phyloP scores from a whole-genome alignment of 257 asterid species.

The Linaria vulgaris region DNA sequence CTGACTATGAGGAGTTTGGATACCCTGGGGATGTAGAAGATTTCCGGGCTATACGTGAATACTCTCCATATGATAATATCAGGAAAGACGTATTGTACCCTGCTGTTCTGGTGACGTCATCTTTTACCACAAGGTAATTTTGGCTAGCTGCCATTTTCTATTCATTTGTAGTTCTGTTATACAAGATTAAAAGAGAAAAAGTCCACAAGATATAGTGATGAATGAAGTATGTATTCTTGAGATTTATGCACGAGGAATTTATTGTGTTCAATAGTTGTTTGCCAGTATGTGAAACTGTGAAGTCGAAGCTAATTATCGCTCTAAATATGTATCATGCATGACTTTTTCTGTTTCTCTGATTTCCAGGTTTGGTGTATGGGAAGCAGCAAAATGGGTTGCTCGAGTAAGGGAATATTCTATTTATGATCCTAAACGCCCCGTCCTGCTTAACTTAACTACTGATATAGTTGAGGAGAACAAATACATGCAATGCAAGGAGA shows the following conservation, averaged over 20 bases:
- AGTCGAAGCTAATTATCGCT: neutral
- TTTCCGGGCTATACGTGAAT: conserved; percentile 78
- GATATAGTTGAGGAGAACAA: conserved; percentile 84
- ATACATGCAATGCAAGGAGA: conserved; percentile 79
- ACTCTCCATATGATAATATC: conserved; percentile 90
- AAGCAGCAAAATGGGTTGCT: conserved; percentile 92
- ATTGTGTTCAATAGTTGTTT: neutral
- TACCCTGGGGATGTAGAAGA: conserved; percentile 84
- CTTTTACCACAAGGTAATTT: conserved; percentile 71
- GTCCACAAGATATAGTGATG: neutral
- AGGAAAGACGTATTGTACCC: conserved; percentile 60
- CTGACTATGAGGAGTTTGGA: conserved; percentile 94
- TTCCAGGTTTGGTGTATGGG: conserved; percentile 96
- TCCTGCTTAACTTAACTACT: conserved; percentile 71
- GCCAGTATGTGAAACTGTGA: too few species aligned
- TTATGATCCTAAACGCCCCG: conserved; percentile 74
- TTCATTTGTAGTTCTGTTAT: neutral
- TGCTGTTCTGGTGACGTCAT: conserved; percentile 69
- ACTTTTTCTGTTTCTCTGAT: neutral
- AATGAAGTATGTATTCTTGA: neutral
- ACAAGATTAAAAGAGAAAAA: neutral
- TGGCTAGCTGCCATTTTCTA: neutral
- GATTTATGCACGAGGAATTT: neutral
- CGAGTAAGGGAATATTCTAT: conserved; percentile 69
- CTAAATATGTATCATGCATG: neutral